Base-by-base conservation (phyloP, 768 basidiomycete genomes). In the Boletus reticuloceps region DNA sequence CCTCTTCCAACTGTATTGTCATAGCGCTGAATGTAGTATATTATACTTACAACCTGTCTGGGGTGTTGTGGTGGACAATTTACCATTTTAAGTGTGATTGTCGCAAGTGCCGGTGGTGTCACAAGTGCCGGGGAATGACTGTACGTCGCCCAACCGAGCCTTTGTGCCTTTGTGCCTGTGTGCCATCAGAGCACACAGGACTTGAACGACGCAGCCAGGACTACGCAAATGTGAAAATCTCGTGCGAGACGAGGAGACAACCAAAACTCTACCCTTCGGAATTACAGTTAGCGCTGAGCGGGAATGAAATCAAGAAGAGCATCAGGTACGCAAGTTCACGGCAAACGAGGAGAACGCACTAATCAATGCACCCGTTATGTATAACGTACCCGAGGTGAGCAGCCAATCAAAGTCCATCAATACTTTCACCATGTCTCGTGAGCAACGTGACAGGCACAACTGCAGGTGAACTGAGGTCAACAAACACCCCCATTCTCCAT, bases 151-250 rank as follows among this genome's bases (percentile, higher is more conserved):
- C 44, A 58, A 44, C 29, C 51, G 56, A 47, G 63, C 54, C 16
- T 7, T n/a, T 16, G 71, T 89, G 84, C 70, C 84, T 20, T 20
- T 20, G 20, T 2, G n/a, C n/a, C n/a, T 81, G 70, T 85, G 80
- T 55, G 81, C 66, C 64, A 89, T 79, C 41, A 79, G 55, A 84
- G 61, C 54, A 89, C 76, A 60, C 74, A 76, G 36, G 72, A 69
- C 72, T 61, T 90, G 88, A 11, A 82, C 60, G 86, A 69, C 36
- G 86, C 88, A 11, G 88, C 90, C 25, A 85, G 70, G 51, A 92
- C 76, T 37, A 95, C 92, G 63, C 81, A 84, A 56, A 85, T 69
- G 67, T 95, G 94, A 71, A 97, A 62, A 96, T 88, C 71, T 95
- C 91, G 75, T 96, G 94, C 19, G 89, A 92, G 0, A 89, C 81